Evolutionary conservation across 306 rosid genomes (phyloP), one percentile per base, ranked within the genome.

Genomic region (Echinosophora koreensis): DNA sequence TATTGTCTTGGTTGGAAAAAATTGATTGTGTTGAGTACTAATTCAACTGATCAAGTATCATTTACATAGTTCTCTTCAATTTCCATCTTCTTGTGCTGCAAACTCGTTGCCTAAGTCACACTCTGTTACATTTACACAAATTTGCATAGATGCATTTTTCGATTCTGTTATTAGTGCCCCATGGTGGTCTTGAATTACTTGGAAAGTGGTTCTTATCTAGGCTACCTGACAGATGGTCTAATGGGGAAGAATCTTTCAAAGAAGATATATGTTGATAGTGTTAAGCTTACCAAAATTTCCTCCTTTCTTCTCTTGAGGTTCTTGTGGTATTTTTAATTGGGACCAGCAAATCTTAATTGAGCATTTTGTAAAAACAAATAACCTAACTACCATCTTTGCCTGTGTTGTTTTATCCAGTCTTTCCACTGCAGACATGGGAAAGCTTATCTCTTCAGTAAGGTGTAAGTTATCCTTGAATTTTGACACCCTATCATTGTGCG

Each of bases 361-460:
- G 62, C 66, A 51, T 44, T 82, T 49, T 42, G 8, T 74, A 50
- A 69, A 49, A 65, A 65, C 66, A 16, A 67, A 52, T 77, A 39
- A 80, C 81, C 89, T 91, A 86, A 94, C 84, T 65, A 44, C 74
- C 44, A 46, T 57, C 80, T 89, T 89, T 85, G 69, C 69, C 63
- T 60, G 39, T 87, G 88, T 37, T 85, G 76, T 87, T 84, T 83
- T 76, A 71, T 90, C 76, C 97, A 96, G 99, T 66, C 96, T 80
- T 96, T 92, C 94, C 96, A 89, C 55, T 0, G 55, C 91, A 92
- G 85, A 90, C 91, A 92, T 76, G 99, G 97, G 84, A 88, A 89
- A 85, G 99, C 97, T 76, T 96, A 94, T 86, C 98, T 94, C 92
- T 90, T 94, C 89, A 88, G 57, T 73, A 90, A 94, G 89, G 98